Conservation (phyloP, 176 grass and related monocot species). For the Aegilops umbellulata region DNA sequence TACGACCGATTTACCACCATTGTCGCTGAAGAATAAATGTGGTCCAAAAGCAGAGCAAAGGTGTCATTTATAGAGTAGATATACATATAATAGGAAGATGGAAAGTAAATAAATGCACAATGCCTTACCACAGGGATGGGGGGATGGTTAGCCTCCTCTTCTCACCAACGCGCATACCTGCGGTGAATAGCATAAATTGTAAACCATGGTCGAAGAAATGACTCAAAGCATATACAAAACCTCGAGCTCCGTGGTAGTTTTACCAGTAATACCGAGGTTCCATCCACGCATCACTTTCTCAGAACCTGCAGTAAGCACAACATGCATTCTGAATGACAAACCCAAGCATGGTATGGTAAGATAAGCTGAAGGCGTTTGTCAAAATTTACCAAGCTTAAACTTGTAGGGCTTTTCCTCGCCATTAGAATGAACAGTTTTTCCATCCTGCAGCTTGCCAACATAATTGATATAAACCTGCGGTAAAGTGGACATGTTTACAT, state of each 20-base stretch:
- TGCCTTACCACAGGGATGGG: slow-evolving; percentile 62
- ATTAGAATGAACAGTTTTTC: slow-evolving; percentile 73
- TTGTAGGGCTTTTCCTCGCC: slow-evolving; percentile 56
- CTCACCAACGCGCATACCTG: slow-evolving; percentile 87
- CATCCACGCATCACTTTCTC: slow-evolving; percentile 86
- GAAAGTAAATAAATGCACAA: background rate
- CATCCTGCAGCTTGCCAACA: slow-evolving; percentile 72
- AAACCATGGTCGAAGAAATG: background rate
- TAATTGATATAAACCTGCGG: slow-evolving; percentile 86
- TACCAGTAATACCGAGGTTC: slow-evolving; percentile 88
- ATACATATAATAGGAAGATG: background rate
- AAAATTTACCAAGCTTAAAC: slow-evolving; percentile 76
- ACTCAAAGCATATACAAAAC: background rate
- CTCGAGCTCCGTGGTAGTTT: background rate
- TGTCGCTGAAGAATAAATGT: slow-evolving; percentile 48
- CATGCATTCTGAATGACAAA: slow-evolving; percentile 2
- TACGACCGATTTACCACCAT: slow-evolving; percentile 7
- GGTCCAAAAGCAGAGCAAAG: background rate
- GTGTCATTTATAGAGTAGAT: background rate
- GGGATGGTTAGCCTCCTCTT: slow-evolving; percentile 58
- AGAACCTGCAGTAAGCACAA: slow-evolving; percentile 53
- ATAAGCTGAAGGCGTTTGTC: background rate
- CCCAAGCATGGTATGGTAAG: background rate
- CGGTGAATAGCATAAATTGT: background rate
- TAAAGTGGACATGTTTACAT: background rate